Conservation (phyloP, 2,329 filamentous ascomycete genomes). For the Alternaria triticina region DNA sequence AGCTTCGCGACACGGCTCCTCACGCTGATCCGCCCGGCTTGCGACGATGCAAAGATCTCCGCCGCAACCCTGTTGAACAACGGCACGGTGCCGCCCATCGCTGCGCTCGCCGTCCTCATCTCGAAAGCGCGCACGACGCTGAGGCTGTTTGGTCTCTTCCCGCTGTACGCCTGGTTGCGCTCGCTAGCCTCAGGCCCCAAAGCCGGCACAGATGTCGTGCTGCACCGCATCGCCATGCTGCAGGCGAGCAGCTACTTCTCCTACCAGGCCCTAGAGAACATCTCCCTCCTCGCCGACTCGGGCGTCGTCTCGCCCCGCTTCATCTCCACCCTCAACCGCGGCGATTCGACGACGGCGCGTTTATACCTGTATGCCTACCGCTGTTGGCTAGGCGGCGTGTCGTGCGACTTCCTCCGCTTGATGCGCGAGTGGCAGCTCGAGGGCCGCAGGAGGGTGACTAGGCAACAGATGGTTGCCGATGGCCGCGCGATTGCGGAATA, state of each 20-base stretch:
- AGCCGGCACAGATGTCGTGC: conserved; percentile 49
- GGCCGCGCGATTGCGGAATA: conserved; percentile 37
- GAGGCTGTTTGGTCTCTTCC: conserved; percentile 52
- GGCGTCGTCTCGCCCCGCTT: conserved; percentile 46
- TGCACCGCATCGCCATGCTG: conserved; percentile 51
- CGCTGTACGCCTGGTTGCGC: conserved; percentile 54
- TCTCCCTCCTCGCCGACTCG: conserved; percentile 51
- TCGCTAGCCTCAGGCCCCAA: conserved; percentile 51
- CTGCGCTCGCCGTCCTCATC: conserved; percentile 48
- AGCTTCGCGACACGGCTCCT: conserved; percentile 38
- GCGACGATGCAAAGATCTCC: conserved; percentile 29
- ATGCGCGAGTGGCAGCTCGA: conserved; percentile 53
- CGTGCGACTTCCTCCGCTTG: conserved; percentile 53
- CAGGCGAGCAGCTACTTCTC: conserved; percentile 52
- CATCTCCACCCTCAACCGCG: conserved; percentile 48
- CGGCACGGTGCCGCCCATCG: conserved; percentile 40
- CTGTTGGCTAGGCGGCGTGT: conserved; percentile 52
- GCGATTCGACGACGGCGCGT: conserved; percentile 40
- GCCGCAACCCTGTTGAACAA: conserved; percentile 35
- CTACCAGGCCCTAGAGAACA: conserved; percentile 55
- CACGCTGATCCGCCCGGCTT: conserved; percentile 41
- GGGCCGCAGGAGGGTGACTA: conserved; percentile 37
- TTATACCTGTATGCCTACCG: conserved; percentile 52
- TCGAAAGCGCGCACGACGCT: conserved; percentile 53
- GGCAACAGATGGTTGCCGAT: conserved; percentile 37